Evolutionary conservation across 2,329 filamentous ascomycete genomes (phyloP), one percentile per base, ranked within the genome.

Genomic region (Thielaviopsis populi): DNA sequence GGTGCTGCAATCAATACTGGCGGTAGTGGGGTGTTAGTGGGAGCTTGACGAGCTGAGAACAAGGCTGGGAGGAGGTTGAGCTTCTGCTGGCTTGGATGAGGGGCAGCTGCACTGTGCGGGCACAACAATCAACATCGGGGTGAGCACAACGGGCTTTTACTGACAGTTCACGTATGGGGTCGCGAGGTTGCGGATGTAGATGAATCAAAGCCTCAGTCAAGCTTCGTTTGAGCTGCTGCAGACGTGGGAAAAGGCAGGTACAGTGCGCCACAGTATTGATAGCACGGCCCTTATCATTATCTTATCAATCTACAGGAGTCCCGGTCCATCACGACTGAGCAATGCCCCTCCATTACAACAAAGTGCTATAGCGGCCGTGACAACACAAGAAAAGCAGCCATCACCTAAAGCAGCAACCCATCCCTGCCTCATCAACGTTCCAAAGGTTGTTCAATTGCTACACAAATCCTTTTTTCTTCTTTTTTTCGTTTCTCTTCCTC

Each of bases 291-390:
- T 63, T 56, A 54, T 58, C 43, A 6, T 53, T 66, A 66, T 66
- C 65, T 61, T 65, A 67, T 67, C 59, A 63, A 67, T 66, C 62
- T 61, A 19, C 8, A 60, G 40, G n/a, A 54, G 59, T 54, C 40
- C 59, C 24, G 27, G 19, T 56, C 22, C 27, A 7, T 46, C 59
- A 53, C 22, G 17, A 37, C 3, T 17, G 8, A 56, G 27, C 5
- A 37, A 13, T 60, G 37, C 58, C 58, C 58, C 58, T 46, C 58
- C 42, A 42, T 42, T 42, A 41, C 37, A 17, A 43, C 24, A 15
- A 60, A 24, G 24, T 60, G 42, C 15, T 46, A 60, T 60, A 42
- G 37, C 22, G n/a, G 37, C 37, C 58, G 19, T 60, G 33, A 42
- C 30, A 42, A 6, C 30, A 8, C 22, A 27, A 30, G 13, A 27